Conservation (phyloP, 2,329 filamentous ascomycete genomes). For the Nannizzia gypsea region DNA sequence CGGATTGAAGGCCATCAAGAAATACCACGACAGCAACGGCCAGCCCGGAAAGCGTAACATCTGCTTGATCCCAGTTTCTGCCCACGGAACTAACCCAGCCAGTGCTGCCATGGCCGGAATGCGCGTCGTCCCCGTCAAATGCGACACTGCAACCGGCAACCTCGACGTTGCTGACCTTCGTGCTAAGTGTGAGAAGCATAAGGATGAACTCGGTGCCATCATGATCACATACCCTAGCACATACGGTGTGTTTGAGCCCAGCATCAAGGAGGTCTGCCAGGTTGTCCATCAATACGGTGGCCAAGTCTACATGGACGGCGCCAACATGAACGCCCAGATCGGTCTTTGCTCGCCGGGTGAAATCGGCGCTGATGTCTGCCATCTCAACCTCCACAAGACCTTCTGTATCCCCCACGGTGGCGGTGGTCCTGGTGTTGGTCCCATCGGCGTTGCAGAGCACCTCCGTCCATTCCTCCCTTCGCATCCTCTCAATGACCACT, state of each 20-base stretch:
- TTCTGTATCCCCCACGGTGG: conserved; percentile 97
- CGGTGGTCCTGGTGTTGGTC: conserved; percentile 84
- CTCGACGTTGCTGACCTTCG: conserved; percentile 76
- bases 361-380: conserved; percentile 92
- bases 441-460: conserved; percentile 80
- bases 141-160: conserved; percentile 75
- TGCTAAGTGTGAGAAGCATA: conserved; percentile 79
- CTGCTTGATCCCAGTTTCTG: conserved; percentile 87
- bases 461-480: conserved; percentile 65
- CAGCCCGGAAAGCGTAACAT: conserved; percentile 62
- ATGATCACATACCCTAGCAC: conserved; percentile 97
- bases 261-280: conserved; percentile 72
- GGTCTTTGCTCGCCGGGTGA: conserved; percentile 88
- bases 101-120: conserved; percentile 93
- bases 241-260: conserved; percentile 86
- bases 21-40: conserved; percentile 60
- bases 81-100: conserved; percentile 90
- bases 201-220: conserved; percentile 74
- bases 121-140: conserved; percentile 87
- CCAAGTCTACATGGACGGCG: conserved; percentile 96
- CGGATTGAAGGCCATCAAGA: conserved; percentile 75
- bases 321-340: conserved; percentile 98
- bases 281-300: conserved; percentile 80
- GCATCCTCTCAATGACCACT: conserved; percentile 48
- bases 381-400: conserved; percentile 95